Evolutionary conservation across 208 protist species (phyloP).

Genomic region (Leishmania major): DNA sequence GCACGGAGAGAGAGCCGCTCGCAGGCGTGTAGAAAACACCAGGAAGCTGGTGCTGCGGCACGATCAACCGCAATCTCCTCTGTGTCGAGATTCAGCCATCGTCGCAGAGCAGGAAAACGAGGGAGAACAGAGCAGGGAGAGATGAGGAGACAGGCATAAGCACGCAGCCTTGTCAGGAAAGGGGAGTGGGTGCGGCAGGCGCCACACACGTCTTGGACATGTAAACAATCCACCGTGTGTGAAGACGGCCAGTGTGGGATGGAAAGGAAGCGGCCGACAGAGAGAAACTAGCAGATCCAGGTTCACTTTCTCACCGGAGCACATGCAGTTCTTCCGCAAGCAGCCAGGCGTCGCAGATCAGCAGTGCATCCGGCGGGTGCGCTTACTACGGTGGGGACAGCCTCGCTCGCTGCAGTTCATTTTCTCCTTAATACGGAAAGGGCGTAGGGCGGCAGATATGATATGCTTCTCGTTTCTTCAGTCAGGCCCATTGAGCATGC

Average conservation of each 20-base stretch:
- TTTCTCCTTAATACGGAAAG: neutral
- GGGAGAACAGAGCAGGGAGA: neutral
- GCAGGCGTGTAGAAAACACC: neutral
- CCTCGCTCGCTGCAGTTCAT: neutral
- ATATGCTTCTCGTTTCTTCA: neutral
- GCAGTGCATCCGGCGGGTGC: neutral
- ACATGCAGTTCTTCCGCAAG: neutral
- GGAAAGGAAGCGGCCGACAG: neutral
- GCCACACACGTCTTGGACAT: neutral
- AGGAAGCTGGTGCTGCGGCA: neutral
- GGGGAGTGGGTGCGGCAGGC: too few species aligned
- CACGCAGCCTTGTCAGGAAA: neutral
- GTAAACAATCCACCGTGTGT: neutral
- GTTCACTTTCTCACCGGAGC: neutral
- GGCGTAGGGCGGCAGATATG: neutral
- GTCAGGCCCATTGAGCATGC: neutral
- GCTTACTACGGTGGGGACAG: neutral
- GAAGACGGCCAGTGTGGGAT: neutral
- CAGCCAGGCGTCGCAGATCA: neutral
- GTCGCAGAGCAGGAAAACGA: neutral
- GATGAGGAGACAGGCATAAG: neutral
- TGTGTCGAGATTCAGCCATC: neutral
- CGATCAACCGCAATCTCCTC: neutral
- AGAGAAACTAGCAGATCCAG: neutral
- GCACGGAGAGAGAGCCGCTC: neutral